phyloP scores from a whole-genome alignment of 768 basidiomycete genomes.

The Pisolithus microcarpus region DNA sequence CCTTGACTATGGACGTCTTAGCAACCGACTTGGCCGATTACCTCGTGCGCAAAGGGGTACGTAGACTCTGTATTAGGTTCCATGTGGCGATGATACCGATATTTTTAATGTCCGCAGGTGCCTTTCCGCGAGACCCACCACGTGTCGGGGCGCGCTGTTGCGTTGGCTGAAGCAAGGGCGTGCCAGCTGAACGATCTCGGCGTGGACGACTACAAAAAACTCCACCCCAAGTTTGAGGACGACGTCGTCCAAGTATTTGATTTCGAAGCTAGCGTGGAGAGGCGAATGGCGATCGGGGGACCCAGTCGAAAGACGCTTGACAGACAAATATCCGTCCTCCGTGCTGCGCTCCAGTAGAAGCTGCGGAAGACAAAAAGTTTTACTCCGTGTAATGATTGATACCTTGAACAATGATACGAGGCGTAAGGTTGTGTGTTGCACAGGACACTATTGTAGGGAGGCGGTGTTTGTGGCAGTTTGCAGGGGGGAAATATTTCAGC shows the following conservation, averaged over 20 bases:
- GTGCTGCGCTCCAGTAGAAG: conserved; percentile 42
- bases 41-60: conserved; percentile 94
- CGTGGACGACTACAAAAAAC: conserved; percentile 67
- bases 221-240: conserved; percentile 71
- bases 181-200: conserved; percentile 79
- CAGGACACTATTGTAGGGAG: too few relatives aligned
- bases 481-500: too few relatives aligned
- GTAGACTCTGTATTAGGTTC: conserved; percentile 24
- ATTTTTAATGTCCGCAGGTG: conserved; percentile 48
- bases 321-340: conserved; percentile 75
- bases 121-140: conserved; percentile 99
- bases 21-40: conserved; percentile 99
- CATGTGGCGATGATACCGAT: neutral
- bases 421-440: neutral
- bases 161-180: conserved; percentile 77
- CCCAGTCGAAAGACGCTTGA: conserved; percentile 79
- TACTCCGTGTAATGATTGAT: neutral
- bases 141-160: conserved; percentile 93
- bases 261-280: conserved; percentile 93
- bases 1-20: conserved; percentile 94
- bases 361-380: neutral
- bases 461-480: conserved; percentile 6
- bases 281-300: conserved; percentile 87
- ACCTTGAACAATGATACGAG: neutral
- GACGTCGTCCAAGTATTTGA: conserved; percentile 85